phyloP scores from a whole-genome alignment of 2,329 filamentous ascomycete species.

The Alternaria sp. region DNA sequence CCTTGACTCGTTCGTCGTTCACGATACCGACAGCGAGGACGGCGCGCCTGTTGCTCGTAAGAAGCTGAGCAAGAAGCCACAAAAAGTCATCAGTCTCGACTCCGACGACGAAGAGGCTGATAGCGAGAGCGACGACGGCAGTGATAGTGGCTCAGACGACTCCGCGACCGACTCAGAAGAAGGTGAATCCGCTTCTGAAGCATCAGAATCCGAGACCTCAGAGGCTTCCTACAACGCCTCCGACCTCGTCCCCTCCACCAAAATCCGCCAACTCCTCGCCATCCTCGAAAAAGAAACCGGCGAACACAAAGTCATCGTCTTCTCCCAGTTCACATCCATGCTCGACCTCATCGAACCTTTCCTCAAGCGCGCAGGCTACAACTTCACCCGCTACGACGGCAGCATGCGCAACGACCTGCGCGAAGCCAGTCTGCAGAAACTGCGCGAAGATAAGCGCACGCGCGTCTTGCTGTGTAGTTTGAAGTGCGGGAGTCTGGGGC shows the following conservation, averaged over 20 bases:
- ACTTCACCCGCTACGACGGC: slow-evolving; percentile 90
- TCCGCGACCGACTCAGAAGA: slow-evolving; percentile 40
- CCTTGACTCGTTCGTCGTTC: slow-evolving; percentile 45
- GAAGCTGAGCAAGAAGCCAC: slow-evolving; percentile 42
- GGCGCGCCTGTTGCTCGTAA: slow-evolving; percentile 40
- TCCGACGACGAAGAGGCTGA: slow-evolving; percentile 49
- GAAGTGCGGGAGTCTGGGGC: slow-evolving; percentile 88
- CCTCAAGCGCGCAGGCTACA: slow-evolving; percentile 74
- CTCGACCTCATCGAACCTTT: slow-evolving; percentile 95
- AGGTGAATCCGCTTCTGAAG: background rate
- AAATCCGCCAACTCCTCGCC: slow-evolving; percentile 83
- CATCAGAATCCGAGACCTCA: slow-evolving; percentile 54
- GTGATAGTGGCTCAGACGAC: slow-evolving; percentile 46
- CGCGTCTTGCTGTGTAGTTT: slow-evolving; percentile 90
- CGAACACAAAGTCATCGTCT: slow-evolving; percentile 96
- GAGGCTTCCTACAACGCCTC: slow-evolving; percentile 52
- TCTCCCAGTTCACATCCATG: slow-evolving; percentile 98
- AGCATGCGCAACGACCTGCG: slow-evolving; percentile 92
- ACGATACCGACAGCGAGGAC: slow-evolving; percentile 49
- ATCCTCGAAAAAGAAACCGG: slow-evolving; percentile 80
- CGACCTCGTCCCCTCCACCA: slow-evolving; percentile 75
- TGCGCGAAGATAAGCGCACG: slow-evolving; percentile 76
- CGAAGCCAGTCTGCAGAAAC: slow-evolving; percentile 79
- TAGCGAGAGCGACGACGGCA: slow-evolving; percentile 50
- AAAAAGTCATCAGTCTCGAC: slow-evolving; percentile 63